Base-by-base conservation (phyloP, 2,329 filamentous ascomycete genomes). In the Penicillium olsonii region DNA sequence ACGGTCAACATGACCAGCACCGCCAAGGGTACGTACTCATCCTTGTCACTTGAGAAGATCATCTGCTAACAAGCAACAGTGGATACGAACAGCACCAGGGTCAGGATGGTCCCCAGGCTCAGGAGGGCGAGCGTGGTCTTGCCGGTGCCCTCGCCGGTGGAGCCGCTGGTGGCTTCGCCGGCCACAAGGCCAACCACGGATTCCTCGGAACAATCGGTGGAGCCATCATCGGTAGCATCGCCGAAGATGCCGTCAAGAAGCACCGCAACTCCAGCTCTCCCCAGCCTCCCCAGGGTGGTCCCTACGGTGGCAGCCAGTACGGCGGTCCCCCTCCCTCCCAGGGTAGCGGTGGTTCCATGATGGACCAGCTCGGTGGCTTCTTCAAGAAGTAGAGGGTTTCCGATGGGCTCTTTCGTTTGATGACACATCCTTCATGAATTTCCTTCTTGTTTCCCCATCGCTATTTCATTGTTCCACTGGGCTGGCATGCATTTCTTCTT, bases 191-290 rank as follows among this genome's bases (percentile, higher is more conserved):
- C 54, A 67, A 73, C 55, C 75, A 78, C 63, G 75, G 75, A 24
- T 63, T 78, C 59, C 68, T 78, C 42, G 75, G 75, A 50, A 70
- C 75, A 5, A 67, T 78, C 35, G 75, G 74, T 50, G 75, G 75
- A 35, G 75, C 75, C 26, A 73, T 78, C 53, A 65, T 74, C 7
- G 75, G 75, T 40, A 72, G 69, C 53, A 64, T 76, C 45, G 66
- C 72, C 5, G 72, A 78, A 56, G 75, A 78, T 47, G 70, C 70
- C 17, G 52, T 69, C 43, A 75, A 75, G 66, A 73, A 75, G 65
- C 65, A 73, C 47, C 47, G 47, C 55, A 69, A 68, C 54, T 67
- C 73, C 54, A 62, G 72, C 6, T 56, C 68, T 33, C 48, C 56
- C 37, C 50, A 63, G 27, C 49, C 57, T 26, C 54, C 56, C n/a